A percentile compares a stretch with the other conserved stretches of the same genome.
These are phyloP conservation scores for Candida odintsovae DNA, from an alignment of 805 yeast genomes.

Conservation along the genomic window DNA sequence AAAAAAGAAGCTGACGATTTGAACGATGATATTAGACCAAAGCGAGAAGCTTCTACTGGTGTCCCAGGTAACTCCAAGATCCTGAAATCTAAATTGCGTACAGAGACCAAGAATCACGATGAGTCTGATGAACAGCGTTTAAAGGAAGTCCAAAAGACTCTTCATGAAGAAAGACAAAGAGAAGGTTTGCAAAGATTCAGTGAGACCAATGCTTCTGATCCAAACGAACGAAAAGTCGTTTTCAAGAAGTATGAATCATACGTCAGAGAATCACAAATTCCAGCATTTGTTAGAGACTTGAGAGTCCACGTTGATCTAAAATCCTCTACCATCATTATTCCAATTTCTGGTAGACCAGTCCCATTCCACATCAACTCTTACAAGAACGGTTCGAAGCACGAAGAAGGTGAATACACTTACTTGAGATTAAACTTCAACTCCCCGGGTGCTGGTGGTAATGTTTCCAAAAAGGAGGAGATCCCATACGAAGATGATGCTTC, in stretches of 20 bases:
- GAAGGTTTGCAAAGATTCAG: constrained; percentile 81
- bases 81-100: constrained; percentile 71
- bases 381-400: constrained; percentile 91
- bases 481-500: constrained; percentile 89
- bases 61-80: constrained; percentile 49
- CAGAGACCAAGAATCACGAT: constrained; percentile 65
- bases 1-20: constrained; percentile 36
- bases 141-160: constrained; percentile 72
- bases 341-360: constrained; percentile 93
- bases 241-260: constrained; percentile 93
- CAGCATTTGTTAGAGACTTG: constrained; percentile 74
- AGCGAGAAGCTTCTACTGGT: constrained; percentile 24
- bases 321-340: constrained; percentile 82
- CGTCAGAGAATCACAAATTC: constrained; percentile 89
- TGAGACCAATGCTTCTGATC: constrained; percentile 67
- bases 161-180: constrained; percentile 80
- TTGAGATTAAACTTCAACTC: constrained; percentile 87
- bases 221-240: constrained; percentile 56
- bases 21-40: constrained; percentile 27
- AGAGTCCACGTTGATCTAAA: constrained; percentile 83
- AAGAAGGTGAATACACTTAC: constrained; percentile 93
- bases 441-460: constrained; percentile 79
- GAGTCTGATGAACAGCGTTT: constrained; percentile 77
- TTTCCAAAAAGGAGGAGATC: constrained; percentile 65
- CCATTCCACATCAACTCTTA: constrained; percentile 95